A percentile compares a stretch with the other conserved stretches of the same genome.
These are phyloP conservation scores for Mycena floridula DNA, from an alignment of 768 basidiomycete species.

Conservation along the genomic window DNA sequence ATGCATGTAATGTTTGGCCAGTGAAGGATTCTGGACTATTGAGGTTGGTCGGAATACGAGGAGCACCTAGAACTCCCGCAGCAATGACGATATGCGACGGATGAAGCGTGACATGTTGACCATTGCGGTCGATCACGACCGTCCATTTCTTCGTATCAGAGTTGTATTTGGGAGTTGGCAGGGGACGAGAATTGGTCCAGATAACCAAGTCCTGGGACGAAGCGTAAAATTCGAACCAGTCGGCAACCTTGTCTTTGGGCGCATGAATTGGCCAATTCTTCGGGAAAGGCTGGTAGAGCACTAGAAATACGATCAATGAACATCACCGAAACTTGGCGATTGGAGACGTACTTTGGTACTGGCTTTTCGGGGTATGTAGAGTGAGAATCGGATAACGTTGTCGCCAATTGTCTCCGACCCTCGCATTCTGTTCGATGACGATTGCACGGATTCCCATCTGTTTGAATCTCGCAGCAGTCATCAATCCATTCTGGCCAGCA, in stretches of 20 bases:
- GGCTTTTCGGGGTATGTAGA: constrained; percentile 33
- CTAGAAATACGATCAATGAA: constrained; percentile 12
- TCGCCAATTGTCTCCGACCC: constrained; percentile 58
- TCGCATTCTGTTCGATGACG: constrained; percentile 48
- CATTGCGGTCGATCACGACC: constrained; percentile 23
- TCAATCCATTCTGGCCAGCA: constrained; percentile 38
- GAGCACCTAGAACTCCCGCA: constrained; percentile 27
- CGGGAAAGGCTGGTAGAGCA: constrained; percentile 33
- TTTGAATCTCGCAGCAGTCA: no score
- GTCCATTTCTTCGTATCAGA: constrained; percentile 23
- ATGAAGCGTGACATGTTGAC: constrained; percentile 20
- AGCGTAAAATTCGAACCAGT: constrained; percentile 38
- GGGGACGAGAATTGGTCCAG: constrained; percentile 30
- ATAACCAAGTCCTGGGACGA: constrained; percentile 32
- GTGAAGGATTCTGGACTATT: constrained; percentile 20
- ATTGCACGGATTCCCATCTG: constrained; percentile 48
- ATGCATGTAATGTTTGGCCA: constrained; percentile 26
- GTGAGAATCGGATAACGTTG: constrained; percentile 53
- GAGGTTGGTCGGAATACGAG: constrained; percentile 23
- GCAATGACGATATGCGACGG: constrained; percentile 35
- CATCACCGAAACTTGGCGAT: constrained; percentile 8
- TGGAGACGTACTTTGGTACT: no score
- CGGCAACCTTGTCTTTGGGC: constrained; percentile 34
- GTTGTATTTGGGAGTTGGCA: constrained; percentile 28
- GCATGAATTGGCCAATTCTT: constrained; percentile 35